Base-by-base conservation (phyloP, 2,329 filamentous ascomycete genomes). In the Ophiostoma quercus region DNA sequence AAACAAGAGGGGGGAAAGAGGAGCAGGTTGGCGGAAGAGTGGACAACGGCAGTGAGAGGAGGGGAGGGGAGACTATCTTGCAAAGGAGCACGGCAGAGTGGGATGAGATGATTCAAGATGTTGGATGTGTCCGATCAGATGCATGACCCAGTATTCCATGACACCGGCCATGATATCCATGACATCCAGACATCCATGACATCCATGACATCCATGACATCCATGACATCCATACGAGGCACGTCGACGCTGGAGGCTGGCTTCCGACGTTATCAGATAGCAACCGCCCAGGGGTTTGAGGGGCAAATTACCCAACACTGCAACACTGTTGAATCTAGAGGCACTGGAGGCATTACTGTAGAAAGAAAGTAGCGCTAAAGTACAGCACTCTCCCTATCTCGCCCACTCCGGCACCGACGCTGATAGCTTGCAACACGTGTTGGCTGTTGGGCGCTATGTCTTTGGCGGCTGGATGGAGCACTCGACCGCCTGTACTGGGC, bases 351-450 rank as follows among this genome's bases (percentile, higher is more conserved):
- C 41, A 4, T 11, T 43, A 34, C 34, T 34, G 34, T 34, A 34
- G 3, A 41, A 12, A 14, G 11, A 41, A n/a, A n/a, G 43, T 47
- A 47, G 43, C 19, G 43, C 19, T n/a, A 47, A 47, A n/a, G 43
- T 19, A 47, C 43, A 19, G 16, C 43, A n/a, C 19, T 19, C 43
- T 47, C 14, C 43, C 43, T 32, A 32, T 60, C 57, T 60, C 25
- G 22, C 57, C 57, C 22, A 60, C 25, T 60, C 22, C 51, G 51
- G 47, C 19, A 41, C n/a, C 51, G 51, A 25, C 22, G 8, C 51
- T 32, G 57, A 62, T 62, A 16, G 57, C 22, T 25, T 16, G 25
- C 25, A 62, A 62, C 57, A 62, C 57, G 57, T 62, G 57, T 62
- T 62, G 57, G 25, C 22, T 11, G 57, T 62, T 62, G 57, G 57